These are phyloP conservation scores for Paramecium sonneborni DNA, from an alignment of 73 alveolate species.

Conservation along the genomic window DNA sequence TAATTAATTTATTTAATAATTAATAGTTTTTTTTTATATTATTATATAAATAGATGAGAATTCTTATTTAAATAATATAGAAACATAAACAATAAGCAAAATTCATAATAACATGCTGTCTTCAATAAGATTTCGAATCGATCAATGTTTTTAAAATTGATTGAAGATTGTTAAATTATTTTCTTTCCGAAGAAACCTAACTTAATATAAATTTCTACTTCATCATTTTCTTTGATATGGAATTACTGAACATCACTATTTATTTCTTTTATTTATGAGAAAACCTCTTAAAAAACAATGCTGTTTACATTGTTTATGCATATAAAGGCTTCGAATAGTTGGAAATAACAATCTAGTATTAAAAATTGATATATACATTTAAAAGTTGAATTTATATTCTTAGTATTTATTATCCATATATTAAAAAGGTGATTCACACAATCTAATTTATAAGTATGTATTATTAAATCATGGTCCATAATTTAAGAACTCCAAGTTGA, in stretches of 20 bases:
- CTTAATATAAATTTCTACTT: background rate
- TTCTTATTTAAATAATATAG: background rate
- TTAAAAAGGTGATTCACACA: background rate
- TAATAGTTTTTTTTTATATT: background rate
- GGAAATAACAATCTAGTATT: background rate
- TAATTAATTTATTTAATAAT: background rate
- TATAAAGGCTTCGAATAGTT: background rate
- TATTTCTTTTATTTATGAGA: background rate
- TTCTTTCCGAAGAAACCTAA: background rate
- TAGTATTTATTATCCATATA: background rate
- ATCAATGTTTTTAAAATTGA: background rate
- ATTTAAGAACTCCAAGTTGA: background rate
- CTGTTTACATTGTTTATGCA: background rate
- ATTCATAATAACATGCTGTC: background rate
- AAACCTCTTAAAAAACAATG: background rate
- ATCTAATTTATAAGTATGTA: background rate
- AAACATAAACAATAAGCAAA: constrained; percentile 20
- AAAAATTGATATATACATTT: background rate
- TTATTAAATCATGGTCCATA: background rate
- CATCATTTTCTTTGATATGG: background rate
- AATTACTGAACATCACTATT: background rate
- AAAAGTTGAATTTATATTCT: background rate
- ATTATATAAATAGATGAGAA: background rate
- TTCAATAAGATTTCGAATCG: background rate
- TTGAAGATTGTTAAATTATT: background rate